A percentile compares a stretch with the other conserved stretches of the same genome.
phyloP scores from a whole-genome alignment of 164 flowering plant species.

The Echeveria elegans region DNA sequence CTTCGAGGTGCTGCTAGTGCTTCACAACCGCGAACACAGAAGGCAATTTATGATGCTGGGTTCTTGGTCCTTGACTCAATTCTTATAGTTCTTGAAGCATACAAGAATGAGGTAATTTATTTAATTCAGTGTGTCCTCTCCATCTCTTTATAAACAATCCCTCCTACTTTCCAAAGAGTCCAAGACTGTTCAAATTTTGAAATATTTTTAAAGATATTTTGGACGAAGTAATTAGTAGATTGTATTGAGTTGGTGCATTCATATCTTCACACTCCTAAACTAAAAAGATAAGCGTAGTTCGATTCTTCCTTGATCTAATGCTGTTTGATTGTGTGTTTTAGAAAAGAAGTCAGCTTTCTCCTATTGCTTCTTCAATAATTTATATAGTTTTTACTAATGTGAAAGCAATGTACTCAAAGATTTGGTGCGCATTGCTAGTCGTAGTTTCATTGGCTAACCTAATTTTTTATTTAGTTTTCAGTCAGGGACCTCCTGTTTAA shows the following conservation, averaged over 20 bases:
- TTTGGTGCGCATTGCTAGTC: background rate
- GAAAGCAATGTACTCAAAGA: background rate
- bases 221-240: no score
- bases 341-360: background rate
- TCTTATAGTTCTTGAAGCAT: slow-evolving; percentile 58
- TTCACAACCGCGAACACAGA: no score
- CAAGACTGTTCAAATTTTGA: no score
- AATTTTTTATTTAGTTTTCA: slow-evolving; percentile 56
- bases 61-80: slow-evolving; percentile 54
- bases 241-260: no score
- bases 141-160: no score
- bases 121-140: no score
- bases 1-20: no score
- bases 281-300: no score
- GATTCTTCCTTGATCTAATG: background rate
- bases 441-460: slow-evolving; percentile 14
- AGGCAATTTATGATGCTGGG: slow-evolving; percentile 82
- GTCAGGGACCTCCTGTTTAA: slow-evolving; percentile 78
- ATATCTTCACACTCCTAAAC: no score
- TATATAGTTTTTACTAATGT: background rate
- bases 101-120: slow-evolving; percentile 75
- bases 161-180: no score
- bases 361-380: background rate
- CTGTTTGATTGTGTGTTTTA: background rate
- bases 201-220: no score